These are phyloP conservation scores for Zygnema circumcarinatum DNA, from an alignment of 139 green algal species.

Conservation along the genomic window DNA sequence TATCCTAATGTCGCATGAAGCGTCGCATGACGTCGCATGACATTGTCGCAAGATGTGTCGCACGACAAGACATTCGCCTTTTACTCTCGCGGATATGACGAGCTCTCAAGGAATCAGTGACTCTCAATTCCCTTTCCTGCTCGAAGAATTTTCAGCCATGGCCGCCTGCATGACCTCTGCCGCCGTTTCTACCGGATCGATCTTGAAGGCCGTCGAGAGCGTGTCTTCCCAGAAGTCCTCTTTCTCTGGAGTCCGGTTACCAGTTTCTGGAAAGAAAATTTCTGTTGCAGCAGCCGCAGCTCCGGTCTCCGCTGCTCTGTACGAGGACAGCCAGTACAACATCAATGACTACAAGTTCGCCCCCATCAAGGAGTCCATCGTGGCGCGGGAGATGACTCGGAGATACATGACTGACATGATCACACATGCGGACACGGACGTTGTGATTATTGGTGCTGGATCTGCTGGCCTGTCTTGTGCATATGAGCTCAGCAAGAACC, in stretches of 20 bases:
- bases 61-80: no score
- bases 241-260: not conserved
- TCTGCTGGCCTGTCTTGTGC: slow-evolving; percentile 86
- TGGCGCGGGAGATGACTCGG: slow-evolving; percentile 57
- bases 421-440: slow-evolving; percentile 81
- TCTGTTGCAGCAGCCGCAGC: no score
- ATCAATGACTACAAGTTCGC: slow-evolving; percentile 62
- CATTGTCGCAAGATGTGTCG: no score
- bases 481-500: slow-evolving; percentile 93
- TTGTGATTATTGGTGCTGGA: slow-evolving; percentile 77
- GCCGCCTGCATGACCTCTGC: not conserved
- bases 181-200: not conserved
- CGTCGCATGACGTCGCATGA: no score
- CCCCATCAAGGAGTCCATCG: slow-evolving; percentile 57
- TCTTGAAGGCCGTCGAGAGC: not conserved
- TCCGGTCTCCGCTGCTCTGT: not conserved
- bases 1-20: no score
- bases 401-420: slow-evolving; percentile 94
- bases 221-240: not conserved
- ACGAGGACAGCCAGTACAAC: slow-evolving; percentile 33
- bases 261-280: not conserved
- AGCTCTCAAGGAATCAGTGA: no score
- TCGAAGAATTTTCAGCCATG: not conserved
- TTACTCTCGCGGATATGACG: no score
- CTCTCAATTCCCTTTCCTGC: no score